Evolutionary conservation across 2,329 filamentous ascomycete species (phyloP).

Genomic region (Diaporthe caulivora): DNA sequence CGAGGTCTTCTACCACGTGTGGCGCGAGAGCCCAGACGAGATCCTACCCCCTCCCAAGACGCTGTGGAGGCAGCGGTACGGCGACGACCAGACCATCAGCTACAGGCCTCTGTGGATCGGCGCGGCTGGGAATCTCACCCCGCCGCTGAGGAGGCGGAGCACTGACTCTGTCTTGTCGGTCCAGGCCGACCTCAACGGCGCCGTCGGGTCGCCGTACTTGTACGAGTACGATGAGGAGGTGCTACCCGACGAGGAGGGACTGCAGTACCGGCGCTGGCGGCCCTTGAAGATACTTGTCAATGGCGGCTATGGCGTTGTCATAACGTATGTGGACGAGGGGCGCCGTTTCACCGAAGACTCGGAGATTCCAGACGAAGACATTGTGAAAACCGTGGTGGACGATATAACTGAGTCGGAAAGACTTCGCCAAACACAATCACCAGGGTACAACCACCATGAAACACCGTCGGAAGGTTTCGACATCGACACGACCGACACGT

Average conservation of each 20-base stretch:
- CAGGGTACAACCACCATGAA: neutral
- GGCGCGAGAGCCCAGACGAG: neutral
- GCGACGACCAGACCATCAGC: neutral
- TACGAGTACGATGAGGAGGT: neutral
- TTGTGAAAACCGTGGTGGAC: neutral
- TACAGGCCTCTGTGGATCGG: neutral
- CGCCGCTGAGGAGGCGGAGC: neutral
- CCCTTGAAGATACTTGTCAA: slow-evolving; percentile 6
- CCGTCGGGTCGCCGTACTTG: neutral
- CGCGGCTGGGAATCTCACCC: neutral
- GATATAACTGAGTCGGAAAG: neutral
- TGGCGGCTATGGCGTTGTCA: slow-evolving; percentile 12
- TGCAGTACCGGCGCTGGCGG: neutral
- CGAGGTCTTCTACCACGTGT: neutral
- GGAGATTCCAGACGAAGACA: neutral
- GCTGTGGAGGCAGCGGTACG: slow-evolving; percentile 12
- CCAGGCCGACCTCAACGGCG: neutral
- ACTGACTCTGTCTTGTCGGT: too few species aligned
- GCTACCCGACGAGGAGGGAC: neutral
- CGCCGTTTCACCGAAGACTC: neutral
- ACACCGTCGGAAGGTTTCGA: neutral
- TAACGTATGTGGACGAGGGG: slow-evolving; percentile 1
- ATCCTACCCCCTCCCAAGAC: neutral
- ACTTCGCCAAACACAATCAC: neutral
- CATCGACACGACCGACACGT: neutral